Evolutionary conservation across 331 rosid genomes (phyloP), one percentile per base, ranked within the genome.

Genomic region (Acacia pycnantha): DNA sequence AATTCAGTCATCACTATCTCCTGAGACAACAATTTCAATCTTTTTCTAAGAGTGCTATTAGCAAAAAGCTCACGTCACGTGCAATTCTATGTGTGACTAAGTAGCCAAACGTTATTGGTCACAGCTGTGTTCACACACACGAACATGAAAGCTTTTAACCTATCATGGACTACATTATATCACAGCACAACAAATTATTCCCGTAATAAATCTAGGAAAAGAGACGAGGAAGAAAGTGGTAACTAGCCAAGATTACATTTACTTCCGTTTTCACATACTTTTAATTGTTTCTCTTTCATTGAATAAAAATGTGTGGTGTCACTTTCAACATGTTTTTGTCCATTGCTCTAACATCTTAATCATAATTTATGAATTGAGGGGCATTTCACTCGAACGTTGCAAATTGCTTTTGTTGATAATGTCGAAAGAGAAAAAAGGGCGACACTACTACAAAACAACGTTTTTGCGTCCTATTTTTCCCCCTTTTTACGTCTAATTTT

Each of bases 311-410:
- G 11, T 31, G 74, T 72, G 35, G 22, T 26, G 83, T 84, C 77
- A 18, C 74, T 84, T 47, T 84, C 74, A 27, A 56, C 53, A 37
- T 67, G 37, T n/a, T 79, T 70, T 54, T 51, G 73, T 65, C 46
- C n/a, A 29, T 65, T 50, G 64, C 72, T 73, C 9, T 21, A 27
- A 79, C 58, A 73, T 72, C 78, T 8, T 31, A 59, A 22, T 80
- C 78, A 6, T 44, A 29, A 70, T 59, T 72, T 72, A 79, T 41
- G 69, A 76, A 33, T 26, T 5, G 59, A 54, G 31, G 35, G 35
- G 27, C 16, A 27, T 76, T 43, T 15, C 35, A 0, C 53, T 3
- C 14, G 41, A 58, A 61, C 71, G 19, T 19, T 18, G 35, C 44
- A 26, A 26, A 26, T 27, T 61, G 47, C 31, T 18, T 26, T 18